Evolutionary conservation across 345 rosid genomes (phyloP).

Genomic region (Eucalyptus pauciflora): DNA sequence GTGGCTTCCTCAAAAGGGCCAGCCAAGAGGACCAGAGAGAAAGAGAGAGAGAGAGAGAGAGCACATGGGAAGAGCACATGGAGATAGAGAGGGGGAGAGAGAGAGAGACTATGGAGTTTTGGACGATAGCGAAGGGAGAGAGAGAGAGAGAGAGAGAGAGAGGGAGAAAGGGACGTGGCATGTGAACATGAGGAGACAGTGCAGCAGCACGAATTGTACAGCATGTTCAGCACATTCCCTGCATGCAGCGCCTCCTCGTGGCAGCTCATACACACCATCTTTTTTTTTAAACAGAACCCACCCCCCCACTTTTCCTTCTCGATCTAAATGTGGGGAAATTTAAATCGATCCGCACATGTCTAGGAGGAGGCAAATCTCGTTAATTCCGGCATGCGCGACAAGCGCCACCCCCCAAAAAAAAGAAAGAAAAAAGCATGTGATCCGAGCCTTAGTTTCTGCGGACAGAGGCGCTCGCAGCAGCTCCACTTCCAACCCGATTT

Average conservation of each 20-base stretch:
- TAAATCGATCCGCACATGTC: background rate
- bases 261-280: background rate
- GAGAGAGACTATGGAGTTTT: background rate
- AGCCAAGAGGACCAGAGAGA: background rate
- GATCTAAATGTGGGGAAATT: background rate
- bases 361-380: background rate
- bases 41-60: background rate
- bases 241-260: conserved; percentile 4
- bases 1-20: background rate
- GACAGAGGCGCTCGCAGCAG: background rate
- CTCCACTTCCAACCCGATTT: background rate
- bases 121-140: background rate
- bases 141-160: background rate
- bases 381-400: background rate
- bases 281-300: background rate
- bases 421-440: background rate
- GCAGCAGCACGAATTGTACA: conserved; percentile 31
- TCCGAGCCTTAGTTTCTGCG: background rate
- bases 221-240: conserved; percentile 66
- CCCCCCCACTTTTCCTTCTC: background rate
- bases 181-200: conserved; percentile 27
- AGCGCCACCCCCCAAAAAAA: background rate
- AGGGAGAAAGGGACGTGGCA: background rate
- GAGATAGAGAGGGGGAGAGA: background rate
- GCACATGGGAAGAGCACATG: background rate